Evolutionary conservation across 805 yeast genomes (phyloP).

Genomic region (Candida michaelii): DNA sequence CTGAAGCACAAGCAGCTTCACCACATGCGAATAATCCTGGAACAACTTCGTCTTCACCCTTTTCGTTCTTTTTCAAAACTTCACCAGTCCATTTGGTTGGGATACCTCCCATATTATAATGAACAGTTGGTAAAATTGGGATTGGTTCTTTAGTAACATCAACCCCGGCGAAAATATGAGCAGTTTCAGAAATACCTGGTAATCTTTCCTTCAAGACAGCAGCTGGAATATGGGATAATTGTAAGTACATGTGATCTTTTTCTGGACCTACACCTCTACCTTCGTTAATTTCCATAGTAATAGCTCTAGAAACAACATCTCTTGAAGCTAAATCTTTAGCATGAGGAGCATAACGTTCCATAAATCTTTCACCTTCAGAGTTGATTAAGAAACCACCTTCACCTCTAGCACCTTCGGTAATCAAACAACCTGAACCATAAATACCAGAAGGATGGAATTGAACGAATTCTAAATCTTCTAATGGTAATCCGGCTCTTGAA

Average conservation of each 20-base stretch:
- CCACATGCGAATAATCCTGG: constrained; percentile 97
- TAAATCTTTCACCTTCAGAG: constrained; percentile 98
- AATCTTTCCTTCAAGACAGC: constrained; percentile 89
- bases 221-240: constrained; percentile 91
- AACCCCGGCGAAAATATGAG: constrained; percentile 97
- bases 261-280: constrained; percentile 99
- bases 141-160: constrained; percentile 99
- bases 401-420: constrained; percentile 99
- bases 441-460: constrained; percentile 99
- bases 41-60: constrained; percentile 87
- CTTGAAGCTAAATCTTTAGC: constrained; percentile 98
- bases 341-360: constrained; percentile 99
- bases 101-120: constrained; percentile 99
- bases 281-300: constrained; percentile 96
- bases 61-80: constrained; percentile 76
- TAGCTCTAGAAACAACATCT: constrained; percentile 97
- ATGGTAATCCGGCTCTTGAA: constrained; percentile 95
- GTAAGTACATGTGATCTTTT: constrained; percentile 93
- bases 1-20: constrained; percentile 99
- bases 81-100: constrained; percentile 98
- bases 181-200: constrained; percentile 99
- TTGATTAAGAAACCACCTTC: constrained; percentile 98
- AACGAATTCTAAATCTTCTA: constrained; percentile 95
- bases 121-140: constrained; percentile 97
- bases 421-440: constrained; percentile 97